phyloP scores from a whole-genome alignment of 768 basidiomycete genomes.

The Boletus coccyginus region DNA sequence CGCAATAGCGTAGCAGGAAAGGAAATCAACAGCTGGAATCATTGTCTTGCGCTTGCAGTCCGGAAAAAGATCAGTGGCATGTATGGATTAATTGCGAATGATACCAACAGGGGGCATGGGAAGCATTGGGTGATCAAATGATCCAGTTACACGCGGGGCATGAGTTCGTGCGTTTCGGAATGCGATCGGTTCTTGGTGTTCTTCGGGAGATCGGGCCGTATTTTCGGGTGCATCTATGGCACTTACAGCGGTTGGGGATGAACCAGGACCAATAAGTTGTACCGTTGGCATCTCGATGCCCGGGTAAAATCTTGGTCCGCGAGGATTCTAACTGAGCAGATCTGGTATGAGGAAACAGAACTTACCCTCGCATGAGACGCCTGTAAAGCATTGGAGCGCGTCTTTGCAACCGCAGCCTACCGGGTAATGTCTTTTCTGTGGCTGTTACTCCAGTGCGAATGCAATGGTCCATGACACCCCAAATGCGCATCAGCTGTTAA shows the following conservation, averaged over 20 bases:
- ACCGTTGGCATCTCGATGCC: constrained; percentile 38
- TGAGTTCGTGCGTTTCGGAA: constrained; percentile 14
- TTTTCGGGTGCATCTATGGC: constrained; percentile 26
- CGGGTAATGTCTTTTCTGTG: constrained; percentile 77
- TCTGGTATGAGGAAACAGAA: neutral
- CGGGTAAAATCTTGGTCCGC: constrained; percentile 48
- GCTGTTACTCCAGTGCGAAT: constrained; percentile 85
- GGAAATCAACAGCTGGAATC: constrained; percentile 91
- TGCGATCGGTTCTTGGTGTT: constrained; percentile 2
- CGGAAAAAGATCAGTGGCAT: neutral
- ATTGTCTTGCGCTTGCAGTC: constrained; percentile 66
- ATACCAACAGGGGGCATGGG: constrained; percentile 77
- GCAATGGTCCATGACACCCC: constrained; percentile 91
- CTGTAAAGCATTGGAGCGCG: constrained; percentile 88
- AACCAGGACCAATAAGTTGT: constrained; percentile 35
- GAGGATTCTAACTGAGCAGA: constrained; percentile 17
- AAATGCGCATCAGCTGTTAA: constrained; percentile 65
- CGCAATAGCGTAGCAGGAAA: constrained; percentile 92
- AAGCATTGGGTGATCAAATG: constrained; percentile 74
- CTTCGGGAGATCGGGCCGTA: neutral
- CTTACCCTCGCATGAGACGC: constrained; percentile 85
- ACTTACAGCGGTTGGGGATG: constrained; percentile 12
- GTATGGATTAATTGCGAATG: neutral
- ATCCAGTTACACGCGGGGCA: constrained; percentile 58
- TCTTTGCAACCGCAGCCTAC: constrained; percentile 73